phyloP scores from a whole-genome alignment of 2,329 filamentous ascomycete genomes.

The Arthrinium puccinioides region DNA sequence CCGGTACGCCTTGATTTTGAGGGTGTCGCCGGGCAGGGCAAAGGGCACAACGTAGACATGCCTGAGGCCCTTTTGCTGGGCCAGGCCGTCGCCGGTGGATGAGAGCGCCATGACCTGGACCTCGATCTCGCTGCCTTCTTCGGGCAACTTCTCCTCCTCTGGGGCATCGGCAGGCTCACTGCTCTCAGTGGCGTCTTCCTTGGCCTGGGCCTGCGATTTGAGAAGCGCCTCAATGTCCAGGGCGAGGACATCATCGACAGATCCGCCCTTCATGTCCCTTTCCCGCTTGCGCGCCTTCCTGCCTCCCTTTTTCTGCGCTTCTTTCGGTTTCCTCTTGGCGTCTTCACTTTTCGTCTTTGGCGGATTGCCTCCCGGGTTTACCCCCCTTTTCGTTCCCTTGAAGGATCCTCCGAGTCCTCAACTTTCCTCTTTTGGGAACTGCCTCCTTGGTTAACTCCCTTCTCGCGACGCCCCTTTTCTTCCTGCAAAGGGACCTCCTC shows the following conservation, averaged over 20 bases:
- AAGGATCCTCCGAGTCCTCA: no score
- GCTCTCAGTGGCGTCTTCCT: constrained; percentile 21
- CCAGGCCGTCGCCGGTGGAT: constrained; percentile 87
- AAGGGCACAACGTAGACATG: constrained; percentile 85
- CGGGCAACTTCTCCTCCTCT: constrained; percentile 41
- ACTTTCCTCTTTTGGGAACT: no score
- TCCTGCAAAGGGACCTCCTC: neutral
- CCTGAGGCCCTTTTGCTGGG: constrained; percentile 56
- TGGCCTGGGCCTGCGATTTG: constrained; percentile 27
- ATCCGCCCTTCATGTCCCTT: constrained; percentile 53
- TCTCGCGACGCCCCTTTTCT: constrained; percentile 1
- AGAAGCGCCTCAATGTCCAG: constrained; percentile 51
- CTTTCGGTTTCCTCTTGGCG: no score
- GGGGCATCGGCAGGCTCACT: constrained; percentile 14
- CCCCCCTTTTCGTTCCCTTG: no score
- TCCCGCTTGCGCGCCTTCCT: constrained; percentile 50
- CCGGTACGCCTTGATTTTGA: constrained; percentile 70
- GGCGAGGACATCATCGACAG: constrained; percentile 59
- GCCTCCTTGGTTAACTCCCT: no score
- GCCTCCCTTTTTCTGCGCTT: constrained; percentile 18
- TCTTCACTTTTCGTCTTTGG: no score
- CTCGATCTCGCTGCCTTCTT: constrained; percentile 67
- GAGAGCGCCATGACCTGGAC: constrained; percentile 77
- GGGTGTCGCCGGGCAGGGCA: constrained; percentile 74
- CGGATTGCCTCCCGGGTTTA: no score